Conservation (phyloP, 2,329 filamentous ascomycete genomes). For the Monosporascus cannonballus region DNA sequence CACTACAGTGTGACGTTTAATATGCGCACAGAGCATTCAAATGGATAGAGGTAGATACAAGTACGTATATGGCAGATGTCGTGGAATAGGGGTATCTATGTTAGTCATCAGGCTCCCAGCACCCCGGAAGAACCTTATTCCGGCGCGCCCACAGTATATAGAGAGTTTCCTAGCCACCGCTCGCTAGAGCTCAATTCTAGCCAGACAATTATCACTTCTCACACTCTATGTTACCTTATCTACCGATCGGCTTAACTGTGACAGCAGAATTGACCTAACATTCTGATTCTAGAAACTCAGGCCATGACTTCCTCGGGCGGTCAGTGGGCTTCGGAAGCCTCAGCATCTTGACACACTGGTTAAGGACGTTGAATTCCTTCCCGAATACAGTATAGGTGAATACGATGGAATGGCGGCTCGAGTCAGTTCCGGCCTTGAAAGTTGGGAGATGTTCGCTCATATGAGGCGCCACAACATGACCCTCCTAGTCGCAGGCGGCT, state of each 20-base stretch:
- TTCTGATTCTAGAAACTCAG: conserved; percentile 32
- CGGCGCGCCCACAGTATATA: too few species aligned
- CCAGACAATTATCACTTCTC: too few species aligned
- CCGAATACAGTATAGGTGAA: conserved; percentile 21
- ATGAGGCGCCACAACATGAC: conserved; percentile 27
- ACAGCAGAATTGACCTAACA: neutral
- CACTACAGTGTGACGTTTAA: too few species aligned
- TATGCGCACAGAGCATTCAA: neutral
- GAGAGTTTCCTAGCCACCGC: too few species aligned
- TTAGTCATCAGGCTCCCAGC: too few species aligned
- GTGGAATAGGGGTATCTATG: too few species aligned
- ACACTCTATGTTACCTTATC: too few species aligned
- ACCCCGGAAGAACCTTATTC: too few species aligned
- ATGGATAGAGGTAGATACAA: neutral
- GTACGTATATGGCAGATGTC: neutral
- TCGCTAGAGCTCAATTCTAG: too few species aligned
- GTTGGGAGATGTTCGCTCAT: conserved; percentile 25
- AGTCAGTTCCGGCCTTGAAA: conserved; percentile 27
- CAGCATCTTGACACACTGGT: conserved; percentile 43
- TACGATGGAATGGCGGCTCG: conserved; percentile 27
- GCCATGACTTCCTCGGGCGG: conserved; percentile 41
- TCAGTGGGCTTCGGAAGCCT: conserved; percentile 40
- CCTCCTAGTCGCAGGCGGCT: conserved; percentile 25
- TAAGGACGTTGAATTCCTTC: conserved; percentile 34
- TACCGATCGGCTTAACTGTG: too few species aligned